These are phyloP conservation scores for Trichoderma simmonsii DNA, from an alignment of 2,329 filamentous ascomycete genomes.

Conservation along the genomic window DNA sequence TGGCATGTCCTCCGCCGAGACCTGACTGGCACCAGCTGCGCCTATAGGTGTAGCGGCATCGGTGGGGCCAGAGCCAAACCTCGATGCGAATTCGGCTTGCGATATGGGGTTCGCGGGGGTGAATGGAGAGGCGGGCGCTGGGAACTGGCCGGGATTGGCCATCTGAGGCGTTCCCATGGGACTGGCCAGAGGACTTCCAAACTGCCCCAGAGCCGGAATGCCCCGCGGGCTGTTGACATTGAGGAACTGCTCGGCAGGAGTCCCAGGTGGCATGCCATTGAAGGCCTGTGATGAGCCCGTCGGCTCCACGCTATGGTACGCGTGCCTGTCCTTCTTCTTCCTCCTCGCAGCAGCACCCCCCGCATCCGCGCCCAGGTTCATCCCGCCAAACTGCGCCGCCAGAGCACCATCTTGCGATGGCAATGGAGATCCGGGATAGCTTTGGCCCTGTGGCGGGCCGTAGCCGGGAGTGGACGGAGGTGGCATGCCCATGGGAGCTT, in stretches of 20 bases:
- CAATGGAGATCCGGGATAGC: slow-evolving; percentile 27
- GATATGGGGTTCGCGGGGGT: slow-evolving; percentile 25
- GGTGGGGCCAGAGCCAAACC: slow-evolving; percentile 23
- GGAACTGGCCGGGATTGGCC: slow-evolving; percentile 54
- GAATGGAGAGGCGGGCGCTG: slow-evolving; percentile 50
- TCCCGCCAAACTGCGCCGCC: slow-evolving; percentile 72
- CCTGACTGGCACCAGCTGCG: slow-evolving; percentile 45
- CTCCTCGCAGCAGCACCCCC: slow-evolving; percentile 51
- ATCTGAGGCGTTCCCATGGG: slow-evolving; percentile 37
- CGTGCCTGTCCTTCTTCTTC: slow-evolving; percentile 95
- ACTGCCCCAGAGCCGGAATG: slow-evolving; percentile 40
- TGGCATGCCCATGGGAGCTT: slow-evolving; percentile 28
- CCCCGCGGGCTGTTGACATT: slow-evolving; percentile 29
- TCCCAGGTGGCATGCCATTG: slow-evolving; percentile 62
- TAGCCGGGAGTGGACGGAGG: slow-evolving; percentile 28
- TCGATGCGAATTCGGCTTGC: slow-evolving; percentile 27
- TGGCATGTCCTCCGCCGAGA: slow-evolving; percentile 89
- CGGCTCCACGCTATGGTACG: slow-evolving; percentile 81
- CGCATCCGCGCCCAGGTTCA: slow-evolving; percentile 55
- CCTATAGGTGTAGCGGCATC: slow-evolving; percentile 35
- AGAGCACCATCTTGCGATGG: slow-evolving; percentile 49
- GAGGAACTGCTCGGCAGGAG: slow-evolving; percentile 44
- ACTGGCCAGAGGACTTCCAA: slow-evolving; percentile 39
- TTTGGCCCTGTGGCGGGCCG: slow-evolving; percentile 33
- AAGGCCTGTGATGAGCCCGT: slow-evolving; percentile 65